These are phyloP conservation scores for Onygenales sp. DNA, from an alignment of 2,329 filamentous ascomycete species.

Conservation along the genomic window DNA sequence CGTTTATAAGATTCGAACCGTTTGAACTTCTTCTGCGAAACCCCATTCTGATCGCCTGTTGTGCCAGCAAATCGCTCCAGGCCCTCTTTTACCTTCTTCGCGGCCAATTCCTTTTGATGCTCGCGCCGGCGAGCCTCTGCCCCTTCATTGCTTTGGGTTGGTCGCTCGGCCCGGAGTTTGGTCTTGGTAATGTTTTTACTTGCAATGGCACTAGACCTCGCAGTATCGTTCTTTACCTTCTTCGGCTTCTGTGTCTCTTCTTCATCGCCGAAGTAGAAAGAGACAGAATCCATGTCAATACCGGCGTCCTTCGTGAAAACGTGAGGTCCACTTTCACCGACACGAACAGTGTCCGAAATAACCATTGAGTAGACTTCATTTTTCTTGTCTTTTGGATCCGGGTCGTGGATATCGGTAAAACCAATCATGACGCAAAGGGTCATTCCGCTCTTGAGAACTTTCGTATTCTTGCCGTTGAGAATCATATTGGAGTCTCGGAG, in stretches of 20 bases:
- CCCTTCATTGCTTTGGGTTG: slow-evolving; percentile 80
- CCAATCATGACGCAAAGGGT: slow-evolving; percentile 85
- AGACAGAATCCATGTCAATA: slow-evolving; percentile 84
- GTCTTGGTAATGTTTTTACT: slow-evolving; percentile 94
- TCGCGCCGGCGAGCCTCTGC: slow-evolving; percentile 77
- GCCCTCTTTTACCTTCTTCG: slow-evolving; percentile 84
- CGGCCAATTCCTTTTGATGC: slow-evolving; percentile 82
- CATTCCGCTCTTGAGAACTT: slow-evolving; percentile 89
- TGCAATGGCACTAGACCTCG: slow-evolving; percentile 74
- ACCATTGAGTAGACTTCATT: slow-evolving; percentile 82
- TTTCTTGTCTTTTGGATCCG: slow-evolving; percentile 78
- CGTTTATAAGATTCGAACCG: slow-evolving; percentile 98
- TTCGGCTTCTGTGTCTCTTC: slow-evolving; percentile 70
- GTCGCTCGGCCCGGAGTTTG: slow-evolving; percentile 79
- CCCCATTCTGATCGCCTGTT: slow-evolving; percentile 73
- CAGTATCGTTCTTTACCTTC: slow-evolving; percentile 75
- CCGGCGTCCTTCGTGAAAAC: slow-evolving; percentile 92
- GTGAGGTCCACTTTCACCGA: slow-evolving; percentile 56
- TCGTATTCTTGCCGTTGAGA: slow-evolving; percentile 76
- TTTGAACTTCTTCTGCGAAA: slow-evolving; percentile 97
- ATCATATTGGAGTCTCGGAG: slow-evolving; percentile 73
- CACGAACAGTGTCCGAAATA: slow-evolving; percentile 86
- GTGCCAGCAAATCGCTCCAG: slow-evolving; percentile 77
- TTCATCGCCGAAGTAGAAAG: slow-evolving; percentile 98
- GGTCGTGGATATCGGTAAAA: slow-evolving; percentile 80